phyloP scores from a whole-genome alignment of 768 basidiomycete species.

The Agaricus subrufescens region DNA sequence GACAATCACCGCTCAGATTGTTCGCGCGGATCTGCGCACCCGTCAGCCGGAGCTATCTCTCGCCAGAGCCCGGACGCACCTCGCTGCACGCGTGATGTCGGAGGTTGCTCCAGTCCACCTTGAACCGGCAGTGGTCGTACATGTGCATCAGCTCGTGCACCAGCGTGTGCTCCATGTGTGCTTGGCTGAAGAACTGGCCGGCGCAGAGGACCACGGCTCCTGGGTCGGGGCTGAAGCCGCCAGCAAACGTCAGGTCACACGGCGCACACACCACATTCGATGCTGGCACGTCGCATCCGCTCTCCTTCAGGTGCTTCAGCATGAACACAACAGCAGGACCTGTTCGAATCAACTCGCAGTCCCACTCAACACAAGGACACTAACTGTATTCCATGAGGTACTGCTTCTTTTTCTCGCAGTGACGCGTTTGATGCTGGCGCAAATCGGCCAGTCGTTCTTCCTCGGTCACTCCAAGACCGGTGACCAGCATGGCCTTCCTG shows the following conservation, averaged over 20 bases:
- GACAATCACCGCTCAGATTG: conserved; percentile 90
- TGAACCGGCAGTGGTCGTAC: conserved; percentile 94
- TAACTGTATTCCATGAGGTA: conserved; percentile 67
- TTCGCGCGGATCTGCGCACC: conserved; percentile 83
- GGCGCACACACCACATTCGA: conserved; percentile 80
- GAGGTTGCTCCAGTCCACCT: conserved; percentile 87
- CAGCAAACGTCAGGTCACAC: conserved; percentile 67
- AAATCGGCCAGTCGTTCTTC: conserved; percentile 41
- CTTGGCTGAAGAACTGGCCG: conserved; percentile 73
- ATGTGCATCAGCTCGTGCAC: conserved; percentile 93
- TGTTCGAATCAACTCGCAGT: conserved; percentile 20
- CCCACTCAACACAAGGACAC: conserved; percentile 20
- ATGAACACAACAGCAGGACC: conserved; percentile 89
- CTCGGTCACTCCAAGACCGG: conserved; percentile 43
- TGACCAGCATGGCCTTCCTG: conserved; percentile 39
- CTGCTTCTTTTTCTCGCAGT: conserved; percentile 68
- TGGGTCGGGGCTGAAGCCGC: conserved; percentile 76
- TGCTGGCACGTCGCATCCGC: conserved; percentile 66
- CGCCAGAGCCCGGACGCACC: conserved; percentile 41
- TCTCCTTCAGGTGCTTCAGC: conserved; percentile 80
- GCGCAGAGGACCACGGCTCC: conserved; percentile 85
- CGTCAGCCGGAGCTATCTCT: neutral
- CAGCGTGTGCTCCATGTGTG: conserved; percentile 90
- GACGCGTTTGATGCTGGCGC: conserved; percentile 26
- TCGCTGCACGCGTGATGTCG: conserved; percentile 97